Base-by-base conservation (phyloP, 257 asterid genomes). In the Petrea volubilis region DNA sequence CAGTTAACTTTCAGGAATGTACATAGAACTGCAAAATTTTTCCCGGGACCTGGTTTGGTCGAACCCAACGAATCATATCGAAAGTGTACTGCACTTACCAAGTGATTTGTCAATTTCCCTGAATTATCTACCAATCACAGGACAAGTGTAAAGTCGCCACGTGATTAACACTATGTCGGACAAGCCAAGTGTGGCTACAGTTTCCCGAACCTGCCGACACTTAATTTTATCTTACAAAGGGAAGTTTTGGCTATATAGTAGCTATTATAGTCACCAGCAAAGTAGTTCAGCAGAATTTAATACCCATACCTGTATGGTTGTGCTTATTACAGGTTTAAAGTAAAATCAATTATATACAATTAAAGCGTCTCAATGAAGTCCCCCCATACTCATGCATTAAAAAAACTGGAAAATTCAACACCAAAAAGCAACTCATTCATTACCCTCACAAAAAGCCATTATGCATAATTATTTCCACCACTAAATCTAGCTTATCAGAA, bases 321-420 rank as follows among this genome's bases (percentile, higher is more conserved):
- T n/a, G 64, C 62, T 59, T 43, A 68, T 29, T 63, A 67, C 65
- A 43, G 77, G n/a, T 65, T 73, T 29, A 17, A 68, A 57, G 74
- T 74, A 71, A 74, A 76, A 68, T 74, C 77, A 68, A 28, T n/a
- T 17, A 61, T 25, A 66, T 25, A 43, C 60, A 79, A 70, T 67
- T 52, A 58, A 77, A 25, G 75, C 27, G 59, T 77, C 81, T 34
- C 74, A 49, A 67, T 79, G 70, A 50, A 77, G 57, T 28, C 27
- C 38, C 33, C 25, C 34, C 46, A 59, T 40, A n/a, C 65, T 60
- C 73, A 40, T 60, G 78, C 78, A 73, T 59, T 77, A 61, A 62
- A 77, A n/a, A 46, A 64, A 67, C 64, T 68, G 29, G 62, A 17
- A 33, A 56, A n/a, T 7, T 36, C 2, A 55, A 34, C 47, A 58